A percentile compares a stretch with the other conserved stretches of the same genome.
These are phyloP conservation scores for Toxoplasma gondii DNA, from an alignment of 169 alveolate species.

Conservation along the genomic window DNA sequence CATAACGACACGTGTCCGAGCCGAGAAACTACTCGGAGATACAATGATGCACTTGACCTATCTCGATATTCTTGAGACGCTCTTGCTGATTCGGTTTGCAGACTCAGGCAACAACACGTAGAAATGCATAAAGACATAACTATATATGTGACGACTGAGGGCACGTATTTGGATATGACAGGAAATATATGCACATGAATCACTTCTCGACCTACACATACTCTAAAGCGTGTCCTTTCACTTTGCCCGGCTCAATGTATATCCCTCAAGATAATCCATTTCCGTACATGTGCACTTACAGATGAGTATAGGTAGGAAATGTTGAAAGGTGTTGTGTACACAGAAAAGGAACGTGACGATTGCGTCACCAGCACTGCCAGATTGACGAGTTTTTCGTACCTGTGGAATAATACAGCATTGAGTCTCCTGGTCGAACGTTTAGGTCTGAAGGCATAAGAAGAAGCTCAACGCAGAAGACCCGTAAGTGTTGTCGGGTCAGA, in stretches of 20 bases:
- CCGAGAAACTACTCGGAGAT: neutral
- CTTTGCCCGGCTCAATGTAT: no score
- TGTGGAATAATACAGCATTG: neutral
- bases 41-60: neutral
- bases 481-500: no score
- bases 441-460: neutral
- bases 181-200: no score
- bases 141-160: no score
- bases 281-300: neutral
- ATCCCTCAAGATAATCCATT: no score
- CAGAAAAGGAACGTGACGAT: no score
- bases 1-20: neutral
- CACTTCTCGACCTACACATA: no score
- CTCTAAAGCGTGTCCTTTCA: no score
- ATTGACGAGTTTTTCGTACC: neutral
- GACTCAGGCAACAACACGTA: no score
- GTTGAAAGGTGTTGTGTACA: neutral
- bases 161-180: no score
- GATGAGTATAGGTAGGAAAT: neutral
- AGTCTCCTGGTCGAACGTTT: conserved; percentile 52
- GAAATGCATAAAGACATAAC: no score
- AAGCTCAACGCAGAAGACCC: neutral
- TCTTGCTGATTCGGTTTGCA: neutral
- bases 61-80: neutral
- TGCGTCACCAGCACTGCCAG: no score